These are phyloP conservation scores for Eragrostis tef DNA, from an alignment of 202 grass and related monocot genomes.

Conservation along the genomic window DNA sequence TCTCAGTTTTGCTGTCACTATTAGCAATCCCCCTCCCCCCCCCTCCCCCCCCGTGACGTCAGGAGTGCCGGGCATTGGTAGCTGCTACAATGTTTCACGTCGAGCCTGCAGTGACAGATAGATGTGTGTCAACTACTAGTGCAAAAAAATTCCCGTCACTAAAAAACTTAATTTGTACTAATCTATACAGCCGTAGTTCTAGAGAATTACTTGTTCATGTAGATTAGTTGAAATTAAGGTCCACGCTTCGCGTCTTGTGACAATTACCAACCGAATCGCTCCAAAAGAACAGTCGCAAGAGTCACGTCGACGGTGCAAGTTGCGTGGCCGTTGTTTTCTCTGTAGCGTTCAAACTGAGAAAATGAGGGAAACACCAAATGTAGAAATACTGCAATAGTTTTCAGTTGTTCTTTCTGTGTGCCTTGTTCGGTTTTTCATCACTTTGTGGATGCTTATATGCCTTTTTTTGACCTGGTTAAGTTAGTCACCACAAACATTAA, in stretches of 20 bases:
- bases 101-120: too few relatives aligned
- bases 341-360: not conserved
- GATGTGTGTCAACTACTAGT: too few relatives aligned
- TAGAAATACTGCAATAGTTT: not conserved
- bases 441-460: too few relatives aligned
- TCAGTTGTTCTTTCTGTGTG: too few relatives aligned
- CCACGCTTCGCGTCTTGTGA: slow-evolving; percentile 4
- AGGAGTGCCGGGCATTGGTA: too few relatives aligned
- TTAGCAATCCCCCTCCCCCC: too few relatives aligned
- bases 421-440: too few relatives aligned
- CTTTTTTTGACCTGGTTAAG: not conserved
- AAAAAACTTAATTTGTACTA: too few relatives aligned
- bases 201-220: not conserved
- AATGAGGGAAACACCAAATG: not conserved
- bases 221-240: not conserved
- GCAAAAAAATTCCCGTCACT: too few relatives aligned
- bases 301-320: slow-evolving; percentile 21
- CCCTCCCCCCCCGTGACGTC: too few relatives aligned
- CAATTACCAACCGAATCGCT: not conserved
- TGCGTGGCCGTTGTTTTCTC: not conserved
- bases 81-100: too few relatives aligned
- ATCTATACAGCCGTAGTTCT: not conserved
- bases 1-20: too few relatives aligned
- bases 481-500: not conserved
- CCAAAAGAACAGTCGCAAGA: slow-evolving; percentile 24